Conservation (phyloP, 2,329 filamentous ascomycete genomes). For the Fusarium musae region DNA sequence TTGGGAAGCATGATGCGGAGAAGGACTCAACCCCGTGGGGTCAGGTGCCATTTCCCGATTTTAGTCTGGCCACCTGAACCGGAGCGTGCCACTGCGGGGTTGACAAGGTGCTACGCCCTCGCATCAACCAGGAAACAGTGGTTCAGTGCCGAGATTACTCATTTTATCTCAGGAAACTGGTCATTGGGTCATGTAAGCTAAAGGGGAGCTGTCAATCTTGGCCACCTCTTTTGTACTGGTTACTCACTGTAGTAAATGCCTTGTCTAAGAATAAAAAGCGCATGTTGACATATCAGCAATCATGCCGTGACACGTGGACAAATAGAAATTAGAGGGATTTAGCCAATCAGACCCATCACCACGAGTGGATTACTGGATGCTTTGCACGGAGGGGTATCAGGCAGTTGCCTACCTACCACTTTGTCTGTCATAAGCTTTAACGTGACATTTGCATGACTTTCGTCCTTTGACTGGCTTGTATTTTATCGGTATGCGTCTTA, state of each 20-base stretch:
- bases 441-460: background rate
- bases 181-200: background rate
- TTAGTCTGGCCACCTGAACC: background rate
- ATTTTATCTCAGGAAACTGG: background rate
- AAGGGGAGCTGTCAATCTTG: accelerated
- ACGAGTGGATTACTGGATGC: background rate
- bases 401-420: background rate
- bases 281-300: background rate
- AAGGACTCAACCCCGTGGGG: background rate
- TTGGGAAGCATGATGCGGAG: background rate
- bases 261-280: background rate
- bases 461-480: background rate
- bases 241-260: background rate
- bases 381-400: background rate
- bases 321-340: background rate
- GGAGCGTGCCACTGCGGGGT: slow-evolving; percentile 6
- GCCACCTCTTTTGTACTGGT: too few relatives aligned
- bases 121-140: background rate
- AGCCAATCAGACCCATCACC: background rate
- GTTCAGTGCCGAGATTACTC: background rate
- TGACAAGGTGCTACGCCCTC: accelerated
- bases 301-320: background rate
- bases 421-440: accelerated
- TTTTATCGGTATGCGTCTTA: background rate
- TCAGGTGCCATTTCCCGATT: background rate